Base-by-base conservation (phyloP, 2,329 filamentous ascomycete species). In the Aureobasidium sp. region DNA sequence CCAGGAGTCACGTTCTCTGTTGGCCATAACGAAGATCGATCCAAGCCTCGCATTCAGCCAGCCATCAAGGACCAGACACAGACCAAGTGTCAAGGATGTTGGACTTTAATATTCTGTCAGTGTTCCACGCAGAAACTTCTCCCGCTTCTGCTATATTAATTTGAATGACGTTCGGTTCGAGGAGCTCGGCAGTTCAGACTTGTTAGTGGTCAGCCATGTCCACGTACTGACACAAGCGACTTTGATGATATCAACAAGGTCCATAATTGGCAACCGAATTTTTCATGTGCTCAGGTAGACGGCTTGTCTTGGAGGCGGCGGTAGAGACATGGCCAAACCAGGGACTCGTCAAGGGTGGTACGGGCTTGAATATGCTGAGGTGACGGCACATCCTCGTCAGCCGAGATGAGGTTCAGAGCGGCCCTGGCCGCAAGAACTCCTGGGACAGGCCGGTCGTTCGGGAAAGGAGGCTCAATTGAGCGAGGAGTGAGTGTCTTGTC, bases 91-190 rank as follows among this genome's bases (percentile, higher is more conserved):
- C 41, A 31, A 29, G 41, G 39, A 45, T 47, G 36, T 36, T 57
- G 29, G 34, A 14, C 29, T 39, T 47, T 5, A 29, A 58, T 22
- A 29, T 58, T 51, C 57, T 25, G 29, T 51, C 34, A 51, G 22
- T 51, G 45, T 60, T 51, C 57, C 45, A 51, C 45, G 36, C 44
- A 51, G 57, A 60, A 60, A 60, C 57, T 51, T 60, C 45, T 60
- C 45, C 44, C 44, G 57, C 57, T 59, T 39, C 41, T 45, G 20
- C 17, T 60, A 49, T 49, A 60, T 60, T 60, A 60, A 60, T 14
- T 17, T 11, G 25, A 11, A 58, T 58, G 55, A 58, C 55, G 55
- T 58, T 47, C 55, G 41, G 42, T 47, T 48, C 17, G 20, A 48
- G 20, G 15, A 48, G 42, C 29, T 27, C 31, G 20, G 55, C 42